phyloP scores from a whole-genome alignment of 1,284 basidiomycete species.

The Rhodotorula sp. region DNA sequence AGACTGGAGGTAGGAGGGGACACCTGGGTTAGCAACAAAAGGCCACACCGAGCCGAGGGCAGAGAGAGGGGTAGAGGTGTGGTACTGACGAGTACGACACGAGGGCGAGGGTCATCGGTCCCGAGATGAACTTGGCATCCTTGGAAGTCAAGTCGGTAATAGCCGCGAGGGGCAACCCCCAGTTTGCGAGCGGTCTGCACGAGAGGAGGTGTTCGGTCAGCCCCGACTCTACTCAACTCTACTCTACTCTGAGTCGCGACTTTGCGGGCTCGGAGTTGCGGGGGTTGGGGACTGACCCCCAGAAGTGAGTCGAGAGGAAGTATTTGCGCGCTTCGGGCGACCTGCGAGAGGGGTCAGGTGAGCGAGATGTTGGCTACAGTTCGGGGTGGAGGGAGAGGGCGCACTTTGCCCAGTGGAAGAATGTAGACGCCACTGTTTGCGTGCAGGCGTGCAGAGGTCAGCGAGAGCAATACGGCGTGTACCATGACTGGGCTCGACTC shows the following conservation, averaged over 20 bases:
- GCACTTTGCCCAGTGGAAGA: constrained; percentile 22
- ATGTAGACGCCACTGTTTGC: constrained; percentile 3
- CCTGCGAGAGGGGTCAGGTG: constrained; percentile 10
- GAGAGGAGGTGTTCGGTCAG: no score
- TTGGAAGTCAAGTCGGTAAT: constrained; percentile 76
- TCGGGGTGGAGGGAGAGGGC: background rate
- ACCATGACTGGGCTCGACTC: background rate
- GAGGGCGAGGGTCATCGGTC: constrained; percentile 88
- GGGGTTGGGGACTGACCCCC: constrained; percentile 26
- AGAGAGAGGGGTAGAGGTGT: background rate
- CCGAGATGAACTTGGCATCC: constrained; percentile 92
- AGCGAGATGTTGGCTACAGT: no score
- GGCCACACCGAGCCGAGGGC: background rate
- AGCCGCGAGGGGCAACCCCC: constrained; percentile 91
- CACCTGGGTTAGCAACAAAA: background rate
- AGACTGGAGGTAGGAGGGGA: constrained; percentile 56
- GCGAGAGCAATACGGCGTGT: background rate
- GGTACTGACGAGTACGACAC: constrained; percentile 82
- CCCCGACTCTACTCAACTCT: no score
- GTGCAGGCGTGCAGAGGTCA: no score
- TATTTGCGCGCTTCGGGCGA: constrained; percentile 86
- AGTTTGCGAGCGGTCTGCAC: constrained; percentile 77
- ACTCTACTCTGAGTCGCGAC: no score
- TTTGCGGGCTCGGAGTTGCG: no score
- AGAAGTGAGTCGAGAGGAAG: constrained; percentile 61